These are phyloP conservation scores for Naegleria fowleri DNA, from an alignment of 208 protist species.

Conservation along the genomic window DNA sequence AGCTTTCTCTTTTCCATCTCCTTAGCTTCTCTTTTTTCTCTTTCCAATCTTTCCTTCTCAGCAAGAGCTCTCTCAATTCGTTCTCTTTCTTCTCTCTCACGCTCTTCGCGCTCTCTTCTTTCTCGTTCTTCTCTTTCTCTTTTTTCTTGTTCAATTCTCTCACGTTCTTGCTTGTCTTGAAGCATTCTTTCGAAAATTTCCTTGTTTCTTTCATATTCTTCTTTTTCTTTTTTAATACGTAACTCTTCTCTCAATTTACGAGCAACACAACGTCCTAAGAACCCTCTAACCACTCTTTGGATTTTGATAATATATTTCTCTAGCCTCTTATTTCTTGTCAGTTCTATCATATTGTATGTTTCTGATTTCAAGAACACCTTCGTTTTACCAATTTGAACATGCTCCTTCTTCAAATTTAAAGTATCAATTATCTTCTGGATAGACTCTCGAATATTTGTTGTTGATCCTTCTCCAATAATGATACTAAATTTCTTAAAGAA, in stretches of 20 bases:
- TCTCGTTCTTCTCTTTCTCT: slow-evolving; percentile 19
- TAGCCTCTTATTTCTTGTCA: not conserved
- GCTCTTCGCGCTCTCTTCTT: slow-evolving; percentile 11
- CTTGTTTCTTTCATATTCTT: slow-evolving; percentile 20
- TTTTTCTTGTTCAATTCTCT: not conserved
- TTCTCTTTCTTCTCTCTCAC: slow-evolving; percentile 14
- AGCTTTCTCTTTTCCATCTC: slow-evolving; percentile 25
- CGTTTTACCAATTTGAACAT: slow-evolving; percentile 50
- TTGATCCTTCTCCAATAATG: slow-evolving; percentile 48
- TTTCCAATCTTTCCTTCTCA: slow-evolving; percentile 6
- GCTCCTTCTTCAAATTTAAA: slow-evolving; percentile 32
- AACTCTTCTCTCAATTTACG: not conserved
- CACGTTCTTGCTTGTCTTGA: not conserved
- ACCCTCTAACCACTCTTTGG: not conserved
- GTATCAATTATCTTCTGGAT: not conserved
- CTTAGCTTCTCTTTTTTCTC: slow-evolving; percentile 16
- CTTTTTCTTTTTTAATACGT: not conserved
- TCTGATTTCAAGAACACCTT: slow-evolving; percentile 47
- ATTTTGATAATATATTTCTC: not conserved
- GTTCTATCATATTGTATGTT: slow-evolving; percentile 41
- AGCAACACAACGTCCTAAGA: not conserved
- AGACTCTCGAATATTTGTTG: slow-evolving; percentile 21
- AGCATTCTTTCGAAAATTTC: not conserved
- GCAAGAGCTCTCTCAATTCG: not conserved
- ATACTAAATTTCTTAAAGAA: slow-evolving; percentile 71